phyloP scores from a whole-genome alignment of 2,329 filamentous ascomycete genomes.

The Coniochaeta pulveracea region DNA sequence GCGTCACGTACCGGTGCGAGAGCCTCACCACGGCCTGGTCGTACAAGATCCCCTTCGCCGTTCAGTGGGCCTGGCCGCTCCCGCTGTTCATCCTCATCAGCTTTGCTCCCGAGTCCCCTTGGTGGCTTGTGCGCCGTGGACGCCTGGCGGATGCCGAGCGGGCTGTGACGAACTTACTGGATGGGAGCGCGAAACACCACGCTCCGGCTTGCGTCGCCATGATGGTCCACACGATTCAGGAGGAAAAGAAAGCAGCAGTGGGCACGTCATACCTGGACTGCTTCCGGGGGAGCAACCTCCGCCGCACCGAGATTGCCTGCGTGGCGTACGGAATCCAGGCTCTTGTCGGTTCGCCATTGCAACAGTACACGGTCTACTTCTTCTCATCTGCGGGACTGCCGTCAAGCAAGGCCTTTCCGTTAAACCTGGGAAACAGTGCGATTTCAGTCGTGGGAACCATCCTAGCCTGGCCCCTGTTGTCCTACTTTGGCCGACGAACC shows the following conservation, averaged over 20 bases:
- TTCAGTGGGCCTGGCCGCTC: conserved; percentile 27
- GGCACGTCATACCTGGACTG: conserved; percentile 23
- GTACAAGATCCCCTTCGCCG: conserved; percentile 15
- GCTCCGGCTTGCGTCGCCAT: conserved; percentile 26
- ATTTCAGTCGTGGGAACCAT: neutral
- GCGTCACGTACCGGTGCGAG: conserved; percentile 11
- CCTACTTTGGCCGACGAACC: neutral
- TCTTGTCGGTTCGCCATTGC: conserved; percentile 12
- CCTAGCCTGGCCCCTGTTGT: neutral
- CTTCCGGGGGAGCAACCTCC: conserved; percentile 23
- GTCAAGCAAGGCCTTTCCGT: too few relatives aligned
- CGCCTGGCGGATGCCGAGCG: conserved; percentile 17
- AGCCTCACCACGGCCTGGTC: neutral
- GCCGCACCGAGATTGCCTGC: conserved; percentile 19
- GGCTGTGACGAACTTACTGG: conserved; percentile 12
- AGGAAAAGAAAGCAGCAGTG: conserved; percentile 14
- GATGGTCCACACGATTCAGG: conserved; percentile 23
- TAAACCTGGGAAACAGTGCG: neutral
- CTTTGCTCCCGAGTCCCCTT: conserved; percentile 28
- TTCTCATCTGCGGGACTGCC: conserved; percentile 14
- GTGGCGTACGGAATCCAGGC: conserved; percentile 9
- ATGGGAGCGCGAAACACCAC: conserved; percentile 6
- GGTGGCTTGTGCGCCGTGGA: conserved; percentile 23
- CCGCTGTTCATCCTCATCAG: conserved; percentile 19
- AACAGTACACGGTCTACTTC: conserved; percentile 19